Evolutionary conservation across 129 eudicot species (phyloP), one percentile per base, ranked within the genome.

Genomic region (Tagetes erecta): DNA sequence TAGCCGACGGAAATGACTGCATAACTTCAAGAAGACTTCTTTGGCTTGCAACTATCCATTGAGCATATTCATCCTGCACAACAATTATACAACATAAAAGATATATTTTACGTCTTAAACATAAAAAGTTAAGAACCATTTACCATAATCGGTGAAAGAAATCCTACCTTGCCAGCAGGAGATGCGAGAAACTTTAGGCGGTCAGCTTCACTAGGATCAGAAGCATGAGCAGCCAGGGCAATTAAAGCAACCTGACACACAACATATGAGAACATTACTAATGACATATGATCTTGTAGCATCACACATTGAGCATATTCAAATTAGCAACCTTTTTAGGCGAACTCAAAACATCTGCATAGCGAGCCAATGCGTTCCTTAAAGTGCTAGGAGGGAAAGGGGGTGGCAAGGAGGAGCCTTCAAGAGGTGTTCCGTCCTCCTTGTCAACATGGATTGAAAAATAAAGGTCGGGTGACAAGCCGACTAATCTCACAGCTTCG

Each of bases 1-100:
- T 92, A 69, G 91, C 89, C 20, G 97, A 89, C 13, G 96, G 91
- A 71, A 92, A 92, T 66, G 91, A 91, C 34, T 91, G 82, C 87
- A 92, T 84, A 14, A 92, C 97, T 78, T 92, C 97, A 49, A 92
- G 94, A 38, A 92, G 85, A 80, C 97, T 92, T 83, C 92, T 87
- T 77, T 87, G 93, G 70, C 75, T 87, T 56, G 89, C 85, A 68
- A 92, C 91, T 75, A 89, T 51, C 92, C 95, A 89, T 60, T 89
- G 91, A 30, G 97, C 83, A 87, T 92, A 92, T 85, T 92, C 97
- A 79, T 92, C 97, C 97, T 92, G 81, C 65, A 60, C 11, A 27
- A 76, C 20, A 36, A 8, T 41, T 63, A 53, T 5, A 70, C 10
- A 10, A 38, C 57, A 6, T n/a, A 13, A 20, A 20, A 20, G 27